phyloP scores from a whole-genome alignment of 2,329 filamentous ascomycete genomes.

The Tolypocladium ovalisporum region DNA sequence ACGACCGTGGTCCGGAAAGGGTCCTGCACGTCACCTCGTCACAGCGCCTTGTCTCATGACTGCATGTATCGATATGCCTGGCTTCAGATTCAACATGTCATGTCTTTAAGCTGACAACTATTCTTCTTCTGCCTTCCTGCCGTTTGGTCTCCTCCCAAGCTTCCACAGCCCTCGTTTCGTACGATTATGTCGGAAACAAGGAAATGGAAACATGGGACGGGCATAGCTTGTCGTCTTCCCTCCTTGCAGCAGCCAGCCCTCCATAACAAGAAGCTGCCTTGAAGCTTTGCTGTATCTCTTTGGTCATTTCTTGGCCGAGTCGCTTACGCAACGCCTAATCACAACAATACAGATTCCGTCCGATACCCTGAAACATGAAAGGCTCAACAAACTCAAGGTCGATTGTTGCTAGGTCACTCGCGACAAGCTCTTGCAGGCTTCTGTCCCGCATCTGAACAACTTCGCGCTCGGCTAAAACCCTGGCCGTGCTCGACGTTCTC shows the following conservation, averaged over 20 bases:
- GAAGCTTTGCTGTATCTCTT: background rate
- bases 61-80: background rate
- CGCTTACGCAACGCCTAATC: background rate
- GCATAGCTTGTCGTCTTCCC: background rate
- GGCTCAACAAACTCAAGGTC: background rate
- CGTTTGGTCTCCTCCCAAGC: too few relatives aligned
- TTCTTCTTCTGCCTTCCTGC: background rate
- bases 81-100: background rate
- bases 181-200: too few relatives aligned
- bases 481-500: background rate
- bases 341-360: background rate
- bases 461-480: background rate
- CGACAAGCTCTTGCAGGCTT: background rate
- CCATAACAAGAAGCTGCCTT: background rate
- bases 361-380: constrained; percentile 1
- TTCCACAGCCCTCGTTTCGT: too few relatives aligned
- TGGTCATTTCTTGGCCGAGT: background rate
- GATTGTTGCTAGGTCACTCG: background rate
- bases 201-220: background rate
- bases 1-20: background rate
- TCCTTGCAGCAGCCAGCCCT: background rate
- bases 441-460: background rate
- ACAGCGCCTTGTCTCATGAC: too few relatives aligned
- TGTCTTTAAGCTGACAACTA: background rate
- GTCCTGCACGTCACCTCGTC: background rate